Evolutionary conservation across 768 basidiomycete species (phyloP).

Genomic region (Lactifluus hygrophoroides): DNA sequence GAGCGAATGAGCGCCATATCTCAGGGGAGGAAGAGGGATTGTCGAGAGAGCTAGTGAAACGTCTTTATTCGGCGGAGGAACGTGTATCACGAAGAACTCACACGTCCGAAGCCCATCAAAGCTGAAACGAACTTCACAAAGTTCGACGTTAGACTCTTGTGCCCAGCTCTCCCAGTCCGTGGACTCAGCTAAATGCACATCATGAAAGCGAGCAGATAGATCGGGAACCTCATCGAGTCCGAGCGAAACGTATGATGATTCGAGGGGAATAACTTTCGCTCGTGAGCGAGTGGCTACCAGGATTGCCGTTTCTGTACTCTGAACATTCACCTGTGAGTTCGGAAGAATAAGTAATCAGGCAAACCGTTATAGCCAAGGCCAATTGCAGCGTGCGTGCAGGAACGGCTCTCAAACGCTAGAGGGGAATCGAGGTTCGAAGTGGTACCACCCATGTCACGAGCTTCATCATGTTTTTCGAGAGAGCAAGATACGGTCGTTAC

Average conservation of each 20-base stretch:
- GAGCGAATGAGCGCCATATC: constrained; percentile 5
- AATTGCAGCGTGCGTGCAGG: constrained; percentile 16
- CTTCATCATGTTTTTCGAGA: constrained; percentile 13
- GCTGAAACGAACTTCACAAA: constrained; percentile 17
- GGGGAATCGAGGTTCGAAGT: not conserved
- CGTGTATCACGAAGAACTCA: not conserved
- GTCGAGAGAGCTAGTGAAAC: constrained; percentile 9
- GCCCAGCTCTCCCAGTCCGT: constrained; percentile 20
- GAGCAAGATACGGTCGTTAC: constrained; percentile 15
- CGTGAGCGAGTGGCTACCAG: constrained; percentile 20
- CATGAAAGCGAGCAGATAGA: constrained; percentile 3
- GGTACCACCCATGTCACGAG: not conserved
- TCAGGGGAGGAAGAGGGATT: constrained; percentile 12
- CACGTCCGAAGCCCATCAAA: constrained; percentile 10
- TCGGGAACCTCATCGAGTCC: constrained; percentile 8
- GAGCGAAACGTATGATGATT: constrained; percentile 1
- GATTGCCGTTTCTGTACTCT: constrained; percentile 12
- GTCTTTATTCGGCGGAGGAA: not conserved
- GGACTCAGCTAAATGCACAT: constrained; percentile 7
- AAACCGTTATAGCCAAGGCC: constrained; percentile 18
- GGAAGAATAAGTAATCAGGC: not conserved
- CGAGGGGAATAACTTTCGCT: not conserved
- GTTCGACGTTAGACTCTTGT: constrained; percentile 13
- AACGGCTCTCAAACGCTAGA: constrained; percentile 1
- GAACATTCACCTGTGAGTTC: not conserved